These are phyloP conservation scores for Wilhelminamyces savonicus DNA, from an alignment of 805 yeast species.

Conservation along the genomic window DNA sequence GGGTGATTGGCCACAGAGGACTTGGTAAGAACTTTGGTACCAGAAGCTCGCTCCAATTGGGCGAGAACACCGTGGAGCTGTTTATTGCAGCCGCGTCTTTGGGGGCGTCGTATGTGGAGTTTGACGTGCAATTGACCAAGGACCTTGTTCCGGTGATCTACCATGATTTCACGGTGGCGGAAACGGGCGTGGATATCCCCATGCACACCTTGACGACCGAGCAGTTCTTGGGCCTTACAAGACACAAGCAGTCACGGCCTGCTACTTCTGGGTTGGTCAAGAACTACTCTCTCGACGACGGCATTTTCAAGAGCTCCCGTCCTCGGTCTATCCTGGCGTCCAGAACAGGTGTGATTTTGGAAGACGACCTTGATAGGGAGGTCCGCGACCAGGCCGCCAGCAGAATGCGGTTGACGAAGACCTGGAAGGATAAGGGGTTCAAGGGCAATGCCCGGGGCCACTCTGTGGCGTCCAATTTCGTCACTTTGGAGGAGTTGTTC, in stretches of 20 bases:
- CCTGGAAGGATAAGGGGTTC: constrained; percentile 78
- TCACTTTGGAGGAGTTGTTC: constrained; percentile 80
- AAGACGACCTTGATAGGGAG: constrained; percentile 26
- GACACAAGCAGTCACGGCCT: constrained; percentile 13
- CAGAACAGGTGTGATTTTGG: too few species aligned
- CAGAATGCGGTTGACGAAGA: constrained; percentile 80
- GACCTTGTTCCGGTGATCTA: constrained; percentile 89
- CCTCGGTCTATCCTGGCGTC: constrained; percentile 34
- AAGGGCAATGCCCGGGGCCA: constrained; percentile 91
- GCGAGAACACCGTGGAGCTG: constrained; percentile 92
- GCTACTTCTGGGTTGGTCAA: constrained; percentile 1
- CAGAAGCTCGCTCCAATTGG: constrained; percentile 77
- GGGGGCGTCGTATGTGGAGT: constrained; percentile 95
- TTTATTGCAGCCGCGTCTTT: constrained; percentile 93
- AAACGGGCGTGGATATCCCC: constrained; percentile 92
- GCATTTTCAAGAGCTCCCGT: constrained; percentile 23
- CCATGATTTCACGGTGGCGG: constrained; percentile 92
- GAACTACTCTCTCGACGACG: constrained; percentile 29
- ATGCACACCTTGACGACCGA: constrained; percentile 90
- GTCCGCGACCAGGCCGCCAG: constrained; percentile 37
- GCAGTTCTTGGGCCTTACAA: constrained; percentile 65
- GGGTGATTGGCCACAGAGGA: constrained; percentile 96
- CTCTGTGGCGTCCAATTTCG: constrained; percentile 87
- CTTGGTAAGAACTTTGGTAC: constrained; percentile 77
- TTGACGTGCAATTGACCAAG: constrained; percentile 92